Percentiles rank a stretch among this genome's conserved stretches.
These are phyloP conservation scores for Daldinia sp. DNA, from an alignment of 2,329 filamentous ascomycete genomes.

Conservation along the genomic window DNA sequence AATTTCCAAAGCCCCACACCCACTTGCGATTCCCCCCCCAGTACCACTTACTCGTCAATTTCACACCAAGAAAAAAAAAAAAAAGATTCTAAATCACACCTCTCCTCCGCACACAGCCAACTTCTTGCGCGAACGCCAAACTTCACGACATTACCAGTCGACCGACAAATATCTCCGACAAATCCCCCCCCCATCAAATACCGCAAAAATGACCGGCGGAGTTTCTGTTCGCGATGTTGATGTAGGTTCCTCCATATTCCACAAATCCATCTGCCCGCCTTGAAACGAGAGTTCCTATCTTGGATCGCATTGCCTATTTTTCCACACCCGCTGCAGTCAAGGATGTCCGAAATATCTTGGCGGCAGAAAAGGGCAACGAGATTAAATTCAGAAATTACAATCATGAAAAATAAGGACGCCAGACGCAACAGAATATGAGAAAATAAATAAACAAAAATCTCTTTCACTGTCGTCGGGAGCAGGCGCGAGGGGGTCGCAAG, in stretches of 20 bases:
- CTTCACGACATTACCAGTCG: conserved; percentile 11
- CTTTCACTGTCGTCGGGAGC: conserved; percentile 54
- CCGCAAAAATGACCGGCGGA: conserved; percentile 80
- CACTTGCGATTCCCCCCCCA: conserved; percentile 10
- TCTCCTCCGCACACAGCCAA: conserved; percentile 29
- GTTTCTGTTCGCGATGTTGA: conserved; percentile 86
- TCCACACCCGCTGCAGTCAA: not conserved
- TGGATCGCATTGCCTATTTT: not conserved
- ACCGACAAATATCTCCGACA: conserved; percentile 8
- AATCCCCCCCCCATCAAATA: conserved; percentile 46
- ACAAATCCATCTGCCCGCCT: conserved; percentile 36
- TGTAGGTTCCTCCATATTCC: conserved; percentile 63
- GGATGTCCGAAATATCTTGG: not conserved
- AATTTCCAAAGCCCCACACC: conserved; percentile 29
- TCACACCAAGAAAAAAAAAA: not conserved
- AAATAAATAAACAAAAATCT: not conserved
- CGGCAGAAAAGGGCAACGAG: conserved; percentile 10
- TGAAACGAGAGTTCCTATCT: no score
- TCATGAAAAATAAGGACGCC: not conserved
- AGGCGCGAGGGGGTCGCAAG: conserved; percentile 78
- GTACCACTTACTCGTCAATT: conserved; percentile 26
- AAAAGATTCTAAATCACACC: conserved; percentile 31
- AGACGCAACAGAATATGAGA: not conserved
- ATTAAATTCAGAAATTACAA: not conserved
- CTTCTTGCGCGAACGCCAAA: conserved; percentile 24